These are phyloP conservation scores for Radiomyces spectabilis DNA, from an alignment of 192 early-diverging fungal genomes.

Conservation along the genomic window DNA sequence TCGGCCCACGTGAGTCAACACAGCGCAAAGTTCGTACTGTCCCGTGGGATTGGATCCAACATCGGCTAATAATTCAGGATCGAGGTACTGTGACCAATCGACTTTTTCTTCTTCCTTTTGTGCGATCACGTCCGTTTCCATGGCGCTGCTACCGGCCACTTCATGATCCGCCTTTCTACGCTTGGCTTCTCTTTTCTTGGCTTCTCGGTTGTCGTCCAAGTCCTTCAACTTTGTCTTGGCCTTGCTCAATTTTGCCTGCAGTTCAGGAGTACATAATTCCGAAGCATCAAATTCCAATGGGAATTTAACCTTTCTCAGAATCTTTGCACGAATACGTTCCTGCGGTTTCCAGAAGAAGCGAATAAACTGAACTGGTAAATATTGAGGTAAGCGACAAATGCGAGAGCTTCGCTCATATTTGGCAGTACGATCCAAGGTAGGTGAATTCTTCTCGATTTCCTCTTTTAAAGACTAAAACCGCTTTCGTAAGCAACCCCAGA, in stretches of 20 bases:
- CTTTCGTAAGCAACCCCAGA: neutral
- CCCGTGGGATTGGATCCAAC: conserved; percentile 81
- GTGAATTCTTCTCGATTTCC: conserved; percentile 85
- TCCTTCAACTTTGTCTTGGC: conserved; percentile 60
- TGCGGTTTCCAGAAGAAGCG: conserved; percentile 93
- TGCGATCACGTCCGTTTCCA: neutral
- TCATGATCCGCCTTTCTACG: conserved; percentile 26
- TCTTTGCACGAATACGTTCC: conserved; percentile 80
- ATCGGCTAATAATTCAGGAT: conserved; percentile 69
- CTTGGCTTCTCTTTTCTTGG: conserved; percentile 43
- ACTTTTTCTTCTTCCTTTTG: conserved; percentile 7
- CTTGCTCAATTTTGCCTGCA: conserved; percentile 66
- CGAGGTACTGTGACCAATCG: conserved; percentile 42
- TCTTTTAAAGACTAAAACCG: conserved; percentile 57
- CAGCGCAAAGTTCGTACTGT: conserved; percentile 87
- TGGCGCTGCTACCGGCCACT: conserved; percentile 14
- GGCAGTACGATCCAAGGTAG: conserved; percentile 70
- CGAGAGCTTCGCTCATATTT: conserved; percentile 67
- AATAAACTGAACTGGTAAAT: conserved; percentile 86
- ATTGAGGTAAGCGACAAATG: conserved; percentile 80
- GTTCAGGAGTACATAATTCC: conserved; percentile 79
- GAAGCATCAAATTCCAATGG: conserved; percentile 86
- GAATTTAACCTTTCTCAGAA: conserved; percentile 91
- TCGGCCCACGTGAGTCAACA: conserved; percentile 93
- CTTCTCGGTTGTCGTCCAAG: conserved; percentile 58